A percentile compares a stretch with the other conserved stretches of the same genome.
Evolutionary conservation across 148 eudicot species (phyloP).

Genomic region (Talinum fruticosum): DNA sequence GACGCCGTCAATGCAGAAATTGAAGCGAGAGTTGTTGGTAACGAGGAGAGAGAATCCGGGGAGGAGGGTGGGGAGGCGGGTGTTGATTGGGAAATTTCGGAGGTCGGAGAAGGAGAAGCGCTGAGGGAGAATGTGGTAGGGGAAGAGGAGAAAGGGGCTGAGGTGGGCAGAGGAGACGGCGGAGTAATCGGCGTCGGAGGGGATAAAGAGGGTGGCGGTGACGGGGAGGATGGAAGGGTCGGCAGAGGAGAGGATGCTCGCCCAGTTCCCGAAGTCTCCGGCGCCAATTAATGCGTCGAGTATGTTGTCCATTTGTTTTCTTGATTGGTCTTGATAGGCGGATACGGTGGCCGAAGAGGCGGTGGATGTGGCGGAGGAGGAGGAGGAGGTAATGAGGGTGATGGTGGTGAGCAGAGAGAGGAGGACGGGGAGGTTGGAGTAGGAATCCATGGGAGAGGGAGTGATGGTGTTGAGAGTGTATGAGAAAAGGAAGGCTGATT

Average conservation of each 20-base stretch:
- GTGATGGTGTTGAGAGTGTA: not conserved
- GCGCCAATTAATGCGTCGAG: slow-evolving; percentile 1
- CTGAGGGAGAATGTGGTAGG: slow-evolving; percentile 8
- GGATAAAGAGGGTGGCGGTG: slow-evolving; percentile 19
- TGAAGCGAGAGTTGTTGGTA: not conserved
- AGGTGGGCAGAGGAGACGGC: not conserved
- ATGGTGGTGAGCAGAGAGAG: not conserved
- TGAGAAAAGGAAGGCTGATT: not conserved
- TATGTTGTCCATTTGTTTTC: slow-evolving; percentile 8
- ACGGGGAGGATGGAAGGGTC: slow-evolving; percentile 15
- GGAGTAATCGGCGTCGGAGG: not conserved
- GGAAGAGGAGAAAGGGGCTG: slow-evolving; percentile 4
- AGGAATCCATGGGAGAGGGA: not conserved
- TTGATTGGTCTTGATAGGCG: not conserved
- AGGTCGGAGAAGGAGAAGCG: slow-evolving; percentile 12
- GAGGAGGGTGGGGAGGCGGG: slow-evolving; percentile 13
- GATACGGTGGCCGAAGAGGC: not conserved
- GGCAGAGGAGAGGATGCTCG: slow-evolving; percentile 8
- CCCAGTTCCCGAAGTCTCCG: slow-evolving; percentile 14
- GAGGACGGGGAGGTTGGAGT: not conserved
- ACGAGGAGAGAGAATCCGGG: slow-evolving; percentile 13
- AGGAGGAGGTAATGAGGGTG: not conserved
- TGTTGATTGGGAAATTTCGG: not conserved
- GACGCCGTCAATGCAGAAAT: slow-evolving; percentile 4
- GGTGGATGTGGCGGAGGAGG: not conserved